Evolutionary conservation across 2,329 filamentous ascomycete genomes (phyloP), one percentile per base, ranked within the genome.

Genomic region (Capronia epimyces): DNA sequence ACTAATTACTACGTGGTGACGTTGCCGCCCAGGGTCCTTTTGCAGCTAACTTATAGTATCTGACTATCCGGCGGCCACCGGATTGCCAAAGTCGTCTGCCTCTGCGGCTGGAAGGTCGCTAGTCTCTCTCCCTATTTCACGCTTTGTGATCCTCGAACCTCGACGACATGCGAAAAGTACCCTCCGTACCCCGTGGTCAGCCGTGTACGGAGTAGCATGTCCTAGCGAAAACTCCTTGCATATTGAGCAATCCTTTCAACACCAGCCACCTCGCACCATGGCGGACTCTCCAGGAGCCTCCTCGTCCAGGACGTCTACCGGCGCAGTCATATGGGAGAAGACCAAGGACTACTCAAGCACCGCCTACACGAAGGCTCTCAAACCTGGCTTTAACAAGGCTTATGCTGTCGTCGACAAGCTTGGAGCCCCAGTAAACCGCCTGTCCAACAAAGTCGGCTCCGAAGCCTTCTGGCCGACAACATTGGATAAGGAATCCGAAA

Each of bases 401-500:
- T 89, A 82, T 75, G 75, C 73, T 42, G 76, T 77, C 60, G 74
- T 82, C 43, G 83, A 86, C 68, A 86, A 85, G 64, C 73, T 86
- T 9, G 86, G 86, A 52, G 75, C 78, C 1, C 88, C 89, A 2
- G 83, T 95, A 64, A 95, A 95, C 65, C 82, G 78, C 53, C 68
- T 95, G 18, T 87, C 84, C 13, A 89, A 94, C 69, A 89, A 85
- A 69, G 75, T 95, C 31, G 89, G 89, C 51, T 78, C 78, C 24
- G 89, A 94, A 66, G 83, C 86, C 20, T 91, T 91, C 64, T 93
- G 87, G 87, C 89, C 89, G 2, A 85, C 86, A 25, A 86, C 84
- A 1, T 75, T 95, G 45, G 90, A 95, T 66, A 84, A 86, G 60
- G 90, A 96, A 74, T 87, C 86, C 69, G 88, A 95, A 70, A 95